A percentile compares a stretch with the other conserved stretches of the same genome.
Conservation (phyloP, 139 green algal species). For the Haematococcus sp. region DNA sequence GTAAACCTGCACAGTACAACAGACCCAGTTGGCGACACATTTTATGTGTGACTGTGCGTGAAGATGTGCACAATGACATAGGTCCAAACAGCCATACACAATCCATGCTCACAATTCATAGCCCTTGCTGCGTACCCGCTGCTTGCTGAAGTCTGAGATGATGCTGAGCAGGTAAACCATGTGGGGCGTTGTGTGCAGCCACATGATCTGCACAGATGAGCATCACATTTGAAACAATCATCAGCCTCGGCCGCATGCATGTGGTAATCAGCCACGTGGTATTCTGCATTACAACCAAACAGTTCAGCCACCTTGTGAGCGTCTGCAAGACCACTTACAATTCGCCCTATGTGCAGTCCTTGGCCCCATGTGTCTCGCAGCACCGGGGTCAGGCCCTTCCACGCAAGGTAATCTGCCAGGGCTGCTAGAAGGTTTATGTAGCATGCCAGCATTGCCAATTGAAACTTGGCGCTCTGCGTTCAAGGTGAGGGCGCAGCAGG, state of each 20-base stretch:
- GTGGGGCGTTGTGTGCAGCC: slow-evolving; percentile 35
- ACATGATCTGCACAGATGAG: slow-evolving; percentile 30
- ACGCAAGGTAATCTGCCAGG: slow-evolving; percentile 31
- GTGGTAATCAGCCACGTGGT: too few species aligned
- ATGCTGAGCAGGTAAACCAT: slow-evolving; percentile 54
- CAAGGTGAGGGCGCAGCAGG: too few species aligned
- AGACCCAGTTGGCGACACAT: too few species aligned
- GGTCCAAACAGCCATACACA: too few species aligned
- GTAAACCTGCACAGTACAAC: slow-evolving; percentile 16
- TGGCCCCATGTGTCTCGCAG: slow-evolving; percentile 27
- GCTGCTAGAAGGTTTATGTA: slow-evolving; percentile 41
- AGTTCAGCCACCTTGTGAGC: too few species aligned
- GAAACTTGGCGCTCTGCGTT: neutral
- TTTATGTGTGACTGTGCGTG: too few species aligned
- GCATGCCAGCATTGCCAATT: slow-evolving; percentile 35
- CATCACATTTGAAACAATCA: too few species aligned
- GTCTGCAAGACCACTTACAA: too few species aligned
- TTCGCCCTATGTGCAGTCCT: slow-evolving; percentile 24
- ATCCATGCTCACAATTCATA: too few species aligned
- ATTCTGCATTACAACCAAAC: too few species aligned
- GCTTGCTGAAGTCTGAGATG: slow-evolving; percentile 38
- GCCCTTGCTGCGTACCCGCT: slow-evolving; percentile 13
- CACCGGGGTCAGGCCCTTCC: slow-evolving; percentile 18
- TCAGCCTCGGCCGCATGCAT: too few species aligned
- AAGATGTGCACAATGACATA: too few species aligned